Evolutionary conservation across 148 eudicot genomes (phyloP).

Genomic region (Rhododendron molle): DNA sequence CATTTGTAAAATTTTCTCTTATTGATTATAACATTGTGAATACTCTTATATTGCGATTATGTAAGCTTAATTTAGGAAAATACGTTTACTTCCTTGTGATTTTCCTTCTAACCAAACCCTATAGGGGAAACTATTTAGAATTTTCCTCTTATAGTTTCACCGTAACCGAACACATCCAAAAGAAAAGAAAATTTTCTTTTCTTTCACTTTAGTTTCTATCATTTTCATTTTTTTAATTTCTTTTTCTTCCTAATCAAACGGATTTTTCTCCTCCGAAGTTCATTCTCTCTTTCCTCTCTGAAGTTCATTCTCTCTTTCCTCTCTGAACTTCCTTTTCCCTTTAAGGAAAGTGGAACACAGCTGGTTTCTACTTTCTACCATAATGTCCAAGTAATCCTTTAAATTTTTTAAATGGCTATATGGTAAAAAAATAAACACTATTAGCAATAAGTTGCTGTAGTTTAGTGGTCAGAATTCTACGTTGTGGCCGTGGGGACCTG

Average conservation of each 20-base stretch:
- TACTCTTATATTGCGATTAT: too few relatives aligned
- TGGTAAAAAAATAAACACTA: too few relatives aligned
- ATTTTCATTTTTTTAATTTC: too few relatives aligned
- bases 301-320: neutral
- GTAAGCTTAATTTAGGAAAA: neutral
- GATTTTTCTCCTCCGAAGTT: neutral
- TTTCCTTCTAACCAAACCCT: neutral
- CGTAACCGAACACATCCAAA: too few relatives aligned
- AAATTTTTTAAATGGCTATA: too few relatives aligned
- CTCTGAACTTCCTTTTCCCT: neutral
- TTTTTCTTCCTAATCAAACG: neutral
- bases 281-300: neutral
- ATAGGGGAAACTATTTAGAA: neutral
- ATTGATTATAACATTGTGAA: too few relatives aligned
- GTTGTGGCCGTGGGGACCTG: slow-evolving; percentile 6
- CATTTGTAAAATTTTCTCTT: too few relatives aligned
- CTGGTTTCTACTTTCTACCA: too few relatives aligned
- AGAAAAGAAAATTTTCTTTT: too few relatives aligned
- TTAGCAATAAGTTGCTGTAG: neutral
- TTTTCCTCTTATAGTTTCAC: too few relatives aligned
- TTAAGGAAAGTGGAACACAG: neutral
- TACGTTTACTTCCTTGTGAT: neutral
- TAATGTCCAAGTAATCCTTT: too few relatives aligned
- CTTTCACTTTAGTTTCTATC: neutral
- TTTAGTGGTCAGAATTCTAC: slow-evolving; percentile 3